A percentile compares a stretch with the other conserved stretches of the same genome.
Evolutionary conservation across 2,329 filamentous ascomycete species (phyloP).

Genomic region (Colletotrichum viniferum): DNA sequence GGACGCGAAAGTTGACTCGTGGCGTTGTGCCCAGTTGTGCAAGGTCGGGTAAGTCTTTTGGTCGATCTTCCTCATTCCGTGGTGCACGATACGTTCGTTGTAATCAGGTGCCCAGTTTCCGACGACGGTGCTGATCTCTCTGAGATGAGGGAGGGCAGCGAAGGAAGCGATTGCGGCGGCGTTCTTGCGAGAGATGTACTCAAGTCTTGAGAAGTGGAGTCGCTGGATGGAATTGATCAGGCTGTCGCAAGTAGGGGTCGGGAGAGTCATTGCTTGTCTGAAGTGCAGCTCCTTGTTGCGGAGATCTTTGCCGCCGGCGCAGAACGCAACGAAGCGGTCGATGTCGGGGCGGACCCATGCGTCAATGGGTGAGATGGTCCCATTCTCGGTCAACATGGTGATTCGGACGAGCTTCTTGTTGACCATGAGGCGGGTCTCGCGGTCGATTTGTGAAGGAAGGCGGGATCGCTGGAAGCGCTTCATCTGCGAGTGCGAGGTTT

Average conservation of each 20-base stretch:
- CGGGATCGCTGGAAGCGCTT: background rate
- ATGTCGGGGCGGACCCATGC: background rate
- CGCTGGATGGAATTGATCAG: background rate
- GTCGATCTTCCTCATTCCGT: background rate
- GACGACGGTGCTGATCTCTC: rapidly evolving
- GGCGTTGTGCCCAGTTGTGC: background rate
- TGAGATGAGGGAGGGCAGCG: background rate
- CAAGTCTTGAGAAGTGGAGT: background rate
- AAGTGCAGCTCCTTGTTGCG: background rate
- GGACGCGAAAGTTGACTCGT: background rate
- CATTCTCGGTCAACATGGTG: background rate
- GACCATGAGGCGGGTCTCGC: background rate
- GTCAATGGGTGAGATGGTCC: background rate
- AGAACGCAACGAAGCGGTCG: background rate
- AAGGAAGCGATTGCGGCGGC: background rate
- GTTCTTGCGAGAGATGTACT: background rate
- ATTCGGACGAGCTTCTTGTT: background rate
- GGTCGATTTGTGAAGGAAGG: background rate
- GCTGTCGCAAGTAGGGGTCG: background rate
- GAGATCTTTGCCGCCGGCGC: background rate
- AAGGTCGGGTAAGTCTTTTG: background rate
- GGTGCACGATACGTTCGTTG: background rate
- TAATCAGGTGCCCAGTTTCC: background rate
- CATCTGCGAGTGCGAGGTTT: background rate
- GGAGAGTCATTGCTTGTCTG: background rate